These are phyloP conservation scores for Solanum habrochaites DNA, from an alignment of 257 asterid genomes.

Conservation along the genomic window DNA sequence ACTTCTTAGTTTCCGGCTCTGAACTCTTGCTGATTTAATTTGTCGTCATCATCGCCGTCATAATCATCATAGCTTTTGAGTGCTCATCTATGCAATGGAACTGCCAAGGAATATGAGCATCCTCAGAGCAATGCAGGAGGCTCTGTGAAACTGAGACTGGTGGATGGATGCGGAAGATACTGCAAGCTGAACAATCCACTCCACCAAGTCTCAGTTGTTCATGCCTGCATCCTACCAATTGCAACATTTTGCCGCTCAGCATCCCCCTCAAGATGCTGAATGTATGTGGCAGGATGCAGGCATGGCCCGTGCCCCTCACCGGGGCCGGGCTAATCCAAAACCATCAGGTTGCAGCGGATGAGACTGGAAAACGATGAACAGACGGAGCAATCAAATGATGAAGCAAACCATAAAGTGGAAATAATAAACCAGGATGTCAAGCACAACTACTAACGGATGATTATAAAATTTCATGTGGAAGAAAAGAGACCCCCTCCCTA, in stretches of 20 bases:
- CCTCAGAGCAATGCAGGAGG: slow-evolving; percentile 23
- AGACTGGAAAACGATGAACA: slow-evolving; percentile 33
- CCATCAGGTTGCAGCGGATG: slow-evolving; percentile 65
- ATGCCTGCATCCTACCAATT: slow-evolving; percentile 90
- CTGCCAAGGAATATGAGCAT: slow-evolving; percentile 31
- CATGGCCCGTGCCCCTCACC: slow-evolving; percentile 95
- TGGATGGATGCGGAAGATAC: slow-evolving; percentile 11
- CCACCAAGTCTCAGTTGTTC: slow-evolving; percentile 43
- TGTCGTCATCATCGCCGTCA: slow-evolving; percentile 25
- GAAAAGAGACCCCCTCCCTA: not conserved
- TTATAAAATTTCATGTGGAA: not conserved
- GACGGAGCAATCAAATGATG: not conserved
- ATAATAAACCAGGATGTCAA: not conserved
- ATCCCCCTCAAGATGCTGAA: slow-evolving; percentile 26
- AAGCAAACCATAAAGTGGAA: not conserved
- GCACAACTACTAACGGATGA: not conserved
- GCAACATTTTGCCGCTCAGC: slow-evolving; percentile 37
- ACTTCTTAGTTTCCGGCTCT: slow-evolving; percentile 7
- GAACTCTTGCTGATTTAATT: slow-evolving; percentile 22
- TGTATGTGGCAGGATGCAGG: slow-evolving; percentile 65
- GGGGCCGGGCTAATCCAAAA: slow-evolving; percentile 99
- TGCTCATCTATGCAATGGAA: slow-evolving; percentile 24
- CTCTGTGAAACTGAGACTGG: slow-evolving; percentile 38
- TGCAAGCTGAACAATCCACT: slow-evolving; percentile 17
- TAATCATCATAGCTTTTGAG: not conserved